phyloP scores from a whole-genome alignment of 2,329 filamentous ascomycete genomes.

The Coniochaeta prunicola region DNA sequence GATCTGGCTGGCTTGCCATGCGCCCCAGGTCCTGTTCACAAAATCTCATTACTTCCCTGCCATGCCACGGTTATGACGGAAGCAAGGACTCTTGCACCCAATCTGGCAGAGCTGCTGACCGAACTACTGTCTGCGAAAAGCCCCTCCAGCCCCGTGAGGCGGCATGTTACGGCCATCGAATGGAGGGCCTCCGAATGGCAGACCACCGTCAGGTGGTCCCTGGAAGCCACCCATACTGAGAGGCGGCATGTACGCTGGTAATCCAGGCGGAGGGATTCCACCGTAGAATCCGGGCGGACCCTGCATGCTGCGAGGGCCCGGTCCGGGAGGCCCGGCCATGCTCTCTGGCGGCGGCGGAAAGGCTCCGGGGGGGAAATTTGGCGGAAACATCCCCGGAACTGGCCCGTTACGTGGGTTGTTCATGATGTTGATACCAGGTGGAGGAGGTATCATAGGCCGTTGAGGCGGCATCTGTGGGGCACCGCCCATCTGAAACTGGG shows the following conservation, averaged over 20 bases:
- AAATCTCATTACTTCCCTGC: neutral
- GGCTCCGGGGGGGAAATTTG: conserved; percentile 48
- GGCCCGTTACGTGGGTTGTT: conserved; percentile 38
- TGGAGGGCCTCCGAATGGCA: conserved; percentile 27
- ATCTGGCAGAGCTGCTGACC: conserved; percentile 1
- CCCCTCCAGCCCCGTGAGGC: conserved; percentile 29
- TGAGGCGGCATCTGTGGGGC: conserved; percentile 31
- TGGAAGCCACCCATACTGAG: conserved; percentile 49
- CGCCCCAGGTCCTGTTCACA: neutral
- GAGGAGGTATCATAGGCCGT: conserved; percentile 54
- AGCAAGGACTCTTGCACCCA: conserved; percentile 1
- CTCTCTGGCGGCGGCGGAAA: conserved; percentile 37
- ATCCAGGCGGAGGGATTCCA: conserved; percentile 32
- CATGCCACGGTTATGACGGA: neutral
- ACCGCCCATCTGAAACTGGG: conserved; percentile 44
- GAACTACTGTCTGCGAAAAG: conserved; percentile 1
- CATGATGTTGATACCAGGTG: conserved; percentile 43
- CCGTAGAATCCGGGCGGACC: conserved; percentile 53
- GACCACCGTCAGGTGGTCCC: conserved; percentile 38
- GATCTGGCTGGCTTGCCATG: neutral
- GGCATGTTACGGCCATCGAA: conserved; percentile 39
- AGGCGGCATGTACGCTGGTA: conserved; percentile 41
- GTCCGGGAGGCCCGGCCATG: conserved; percentile 30
- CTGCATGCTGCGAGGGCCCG: conserved; percentile 29
- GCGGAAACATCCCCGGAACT: conserved; percentile 52